phyloP scores from a whole-genome alignment of 2,329 filamentous ascomycete species.

The Dendryphion nanum region DNA sequence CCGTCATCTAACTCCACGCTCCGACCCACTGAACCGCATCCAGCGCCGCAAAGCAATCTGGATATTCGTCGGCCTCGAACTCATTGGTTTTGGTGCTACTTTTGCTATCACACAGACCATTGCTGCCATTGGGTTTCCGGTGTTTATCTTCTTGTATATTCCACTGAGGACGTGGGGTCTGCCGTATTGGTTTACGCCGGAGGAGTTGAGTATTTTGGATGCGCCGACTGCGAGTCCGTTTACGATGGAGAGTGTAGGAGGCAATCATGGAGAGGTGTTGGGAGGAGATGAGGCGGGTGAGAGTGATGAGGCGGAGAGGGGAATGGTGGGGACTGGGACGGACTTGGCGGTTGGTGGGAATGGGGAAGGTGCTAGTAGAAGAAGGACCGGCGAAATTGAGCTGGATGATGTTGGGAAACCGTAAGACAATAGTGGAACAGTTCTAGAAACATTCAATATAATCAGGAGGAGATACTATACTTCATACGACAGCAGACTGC shows the following conservation, averaged over 20 bases:
- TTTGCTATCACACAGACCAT: constrained; percentile 61
- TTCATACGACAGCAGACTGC: too few species aligned
- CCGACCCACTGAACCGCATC: constrained; percentile 48
- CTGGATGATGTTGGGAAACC: too few species aligned
- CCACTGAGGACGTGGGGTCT: constrained; percentile 53
- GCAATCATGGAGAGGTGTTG: constrained; percentile 39
- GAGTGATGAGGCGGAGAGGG: constrained; percentile 18
- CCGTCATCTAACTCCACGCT: constrained; percentile 46
- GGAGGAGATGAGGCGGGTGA: constrained; percentile 12
- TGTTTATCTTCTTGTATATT: constrained; percentile 57
- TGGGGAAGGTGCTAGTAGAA: too few species aligned
- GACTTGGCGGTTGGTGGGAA: neutral
- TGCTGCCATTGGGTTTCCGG: constrained; percentile 59
- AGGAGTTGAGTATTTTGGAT: constrained; percentile 53
- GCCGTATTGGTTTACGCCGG: constrained; percentile 50
- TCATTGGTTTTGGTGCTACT: constrained; percentile 52
- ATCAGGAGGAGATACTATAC: too few species aligned
- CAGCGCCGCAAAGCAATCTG: constrained; percentile 45
- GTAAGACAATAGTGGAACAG: too few species aligned
- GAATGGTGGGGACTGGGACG: constrained; percentile 6
- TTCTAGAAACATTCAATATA: too few species aligned
- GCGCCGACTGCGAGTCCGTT: constrained; percentile 54
- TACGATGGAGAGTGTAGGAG: constrained; percentile 54
- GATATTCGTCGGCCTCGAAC: constrained; percentile 53
- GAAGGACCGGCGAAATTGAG: too few species aligned